A percentile compares a stretch with the other conserved stretches of the same genome.
Evolutionary conservation across 805 yeast species (phyloP).

Genomic region (Candida argentea): DNA sequence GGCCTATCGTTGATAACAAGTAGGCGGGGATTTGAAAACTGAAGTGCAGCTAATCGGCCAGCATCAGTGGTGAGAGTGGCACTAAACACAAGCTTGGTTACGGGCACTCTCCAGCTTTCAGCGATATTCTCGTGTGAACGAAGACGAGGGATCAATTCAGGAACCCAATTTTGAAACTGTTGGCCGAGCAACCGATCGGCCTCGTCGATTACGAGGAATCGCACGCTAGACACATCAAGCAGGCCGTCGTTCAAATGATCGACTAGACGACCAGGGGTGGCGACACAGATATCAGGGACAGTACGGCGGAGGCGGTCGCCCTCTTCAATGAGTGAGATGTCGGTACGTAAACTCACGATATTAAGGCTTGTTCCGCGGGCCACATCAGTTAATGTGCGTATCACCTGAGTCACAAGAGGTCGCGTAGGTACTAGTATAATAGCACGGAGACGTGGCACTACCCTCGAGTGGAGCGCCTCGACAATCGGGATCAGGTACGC

Average conservation of each 20-base stretch:
- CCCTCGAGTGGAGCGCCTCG: conserved; percentile 50
- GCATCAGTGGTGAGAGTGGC: conserved; percentile 94
- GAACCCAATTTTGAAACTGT: conserved; percentile 89
- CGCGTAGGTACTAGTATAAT: conserved; percentile 82
- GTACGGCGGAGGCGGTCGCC: conserved; percentile 32
- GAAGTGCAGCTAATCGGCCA: conserved; percentile 66
- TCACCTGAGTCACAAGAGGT: conserved; percentile 78
- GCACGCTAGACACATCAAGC: conserved; percentile 42
- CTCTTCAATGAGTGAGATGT: conserved; percentile 52
- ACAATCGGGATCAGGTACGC: conserved; percentile 82
- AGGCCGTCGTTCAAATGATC: conserved; percentile 46
- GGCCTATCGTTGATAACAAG: conserved; percentile 58
- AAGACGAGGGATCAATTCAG: conserved; percentile 36
- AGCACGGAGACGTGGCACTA: conserved; percentile 66
- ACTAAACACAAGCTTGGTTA: conserved; percentile 68
- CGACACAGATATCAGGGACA: conserved; percentile 57
- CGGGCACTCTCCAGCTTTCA: conserved; percentile 22
- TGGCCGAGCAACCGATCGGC: conserved; percentile 80
- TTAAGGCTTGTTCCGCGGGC: conserved; percentile 58
- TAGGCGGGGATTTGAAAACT: conserved; percentile 62
- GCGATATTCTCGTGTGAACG: conserved; percentile 15
- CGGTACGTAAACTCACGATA: conserved; percentile 51
- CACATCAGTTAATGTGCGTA: conserved; percentile 47
- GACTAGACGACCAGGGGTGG: conserved; percentile 78
- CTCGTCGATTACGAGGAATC: conserved; percentile 66